Conservation (phyloP, 164 flowering plant genomes). For the Umbilicus rupestris region DNA sequence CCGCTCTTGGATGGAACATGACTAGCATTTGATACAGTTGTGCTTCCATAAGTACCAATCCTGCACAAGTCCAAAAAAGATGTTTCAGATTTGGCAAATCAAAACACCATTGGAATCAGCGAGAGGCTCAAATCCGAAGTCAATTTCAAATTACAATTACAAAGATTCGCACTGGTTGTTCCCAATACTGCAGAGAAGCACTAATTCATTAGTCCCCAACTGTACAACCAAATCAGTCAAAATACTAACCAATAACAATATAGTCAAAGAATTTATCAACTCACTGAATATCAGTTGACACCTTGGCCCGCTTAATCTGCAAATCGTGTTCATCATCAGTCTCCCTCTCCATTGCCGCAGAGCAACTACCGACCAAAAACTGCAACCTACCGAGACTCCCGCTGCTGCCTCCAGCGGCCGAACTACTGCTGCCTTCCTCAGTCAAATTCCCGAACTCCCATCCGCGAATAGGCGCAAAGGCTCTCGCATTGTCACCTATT, state of each 20-base stretch:
- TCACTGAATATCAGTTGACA: slow-evolving; percentile 26
- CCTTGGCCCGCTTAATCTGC: slow-evolving; percentile 66
- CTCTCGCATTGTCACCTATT: neutral
- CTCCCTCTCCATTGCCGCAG: neutral
- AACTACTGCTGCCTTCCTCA: neutral
- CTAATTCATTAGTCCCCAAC: too few relatives aligned
- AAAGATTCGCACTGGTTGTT: too few relatives aligned
- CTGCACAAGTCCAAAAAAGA: neutral
- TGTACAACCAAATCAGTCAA: too few relatives aligned
- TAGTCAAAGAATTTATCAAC: neutral
- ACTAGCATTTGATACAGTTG: neutral
- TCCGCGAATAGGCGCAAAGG: neutral
- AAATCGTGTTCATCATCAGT: slow-evolving; percentile 19
- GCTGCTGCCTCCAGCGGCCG: slow-evolving; percentile 6
- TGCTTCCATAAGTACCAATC: neutral
- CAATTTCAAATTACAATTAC: neutral
- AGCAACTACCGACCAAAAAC: slow-evolving; percentile 18
- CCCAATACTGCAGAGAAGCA: too few relatives aligned
- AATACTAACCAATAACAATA: too few relatives aligned
- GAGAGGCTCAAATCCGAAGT: neutral
- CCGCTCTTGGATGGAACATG: neutral
- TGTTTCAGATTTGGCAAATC: too few relatives aligned
- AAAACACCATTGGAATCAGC: neutral
- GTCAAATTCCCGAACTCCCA: neutral
- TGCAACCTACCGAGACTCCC: slow-evolving; percentile 12